Conservation (phyloP, 2,329 filamentous ascomycete species). For the Botryosphaeria dothidea region DNA sequence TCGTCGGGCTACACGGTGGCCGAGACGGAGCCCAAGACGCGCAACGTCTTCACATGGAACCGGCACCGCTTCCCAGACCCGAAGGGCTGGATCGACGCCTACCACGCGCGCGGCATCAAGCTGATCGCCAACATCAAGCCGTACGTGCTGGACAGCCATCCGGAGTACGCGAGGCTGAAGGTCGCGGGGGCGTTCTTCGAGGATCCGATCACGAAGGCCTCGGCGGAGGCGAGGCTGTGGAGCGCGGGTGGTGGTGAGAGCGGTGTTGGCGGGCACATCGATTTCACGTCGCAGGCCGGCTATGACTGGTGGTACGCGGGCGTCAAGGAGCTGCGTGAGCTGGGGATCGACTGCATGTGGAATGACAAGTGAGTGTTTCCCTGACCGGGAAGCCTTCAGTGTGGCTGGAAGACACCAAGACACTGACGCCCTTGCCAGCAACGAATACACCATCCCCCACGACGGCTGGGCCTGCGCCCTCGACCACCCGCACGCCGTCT, state of each 20-base stretch:
- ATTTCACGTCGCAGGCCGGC: slow-evolving; percentile 68
- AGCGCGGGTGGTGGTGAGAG: slow-evolving; percentile 71
- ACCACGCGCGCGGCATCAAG: slow-evolving; percentile 65
- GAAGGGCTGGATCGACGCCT: slow-evolving; percentile 61
- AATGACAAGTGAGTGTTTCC: slow-evolving; percentile 66
- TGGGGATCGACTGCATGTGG: slow-evolving; percentile 74
- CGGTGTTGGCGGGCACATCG: slow-evolving; percentile 69
- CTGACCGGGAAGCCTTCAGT: background rate
- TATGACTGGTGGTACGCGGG: slow-evolving; percentile 74
- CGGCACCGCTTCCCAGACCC: slow-evolving; percentile 69
- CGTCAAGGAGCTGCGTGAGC: slow-evolving; percentile 60
- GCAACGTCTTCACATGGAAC: slow-evolving; percentile 75
- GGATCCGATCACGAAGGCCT: slow-evolving; percentile 50
- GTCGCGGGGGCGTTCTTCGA: slow-evolving; percentile 63
- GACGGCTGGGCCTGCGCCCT: slow-evolving; percentile 67
- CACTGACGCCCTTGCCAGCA: slow-evolving; percentile 34
- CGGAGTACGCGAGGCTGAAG: slow-evolving; percentile 64
- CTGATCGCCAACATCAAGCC: slow-evolving; percentile 74
- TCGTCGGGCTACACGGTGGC: slow-evolving; percentile 71
- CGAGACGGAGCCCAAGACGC: slow-evolving; percentile 66
- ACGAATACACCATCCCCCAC: slow-evolving; percentile 68
- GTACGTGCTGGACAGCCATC: slow-evolving; percentile 67
- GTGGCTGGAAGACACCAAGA: background rate
- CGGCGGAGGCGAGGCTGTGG: slow-evolving; percentile 66
- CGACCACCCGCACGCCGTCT: slow-evolving; percentile 48